Percentiles rank a stretch among this genome's conserved stretches.
Conservation (phyloP, 1,284 basidiomycete species). For the Malassezia nana region DNA sequence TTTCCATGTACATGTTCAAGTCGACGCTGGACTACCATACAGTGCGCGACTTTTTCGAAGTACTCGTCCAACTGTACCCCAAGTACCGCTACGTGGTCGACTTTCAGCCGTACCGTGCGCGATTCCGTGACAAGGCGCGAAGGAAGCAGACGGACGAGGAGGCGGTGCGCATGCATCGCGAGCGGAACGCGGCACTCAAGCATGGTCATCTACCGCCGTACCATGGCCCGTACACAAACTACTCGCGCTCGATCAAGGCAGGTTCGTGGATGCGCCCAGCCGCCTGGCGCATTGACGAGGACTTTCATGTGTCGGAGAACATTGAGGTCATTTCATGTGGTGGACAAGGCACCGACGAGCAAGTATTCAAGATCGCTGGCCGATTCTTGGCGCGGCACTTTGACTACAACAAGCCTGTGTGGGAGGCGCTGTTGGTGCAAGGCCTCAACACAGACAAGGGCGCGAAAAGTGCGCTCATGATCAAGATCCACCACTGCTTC, state of each 20-base stretch:
- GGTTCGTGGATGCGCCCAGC: slow-evolving; percentile 35
- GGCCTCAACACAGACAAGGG: slow-evolving; percentile 41
- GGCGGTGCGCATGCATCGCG: background rate
- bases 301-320: slow-evolving; percentile 41
- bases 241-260: slow-evolving; percentile 33
- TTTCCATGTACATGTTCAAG: slow-evolving; percentile 46
- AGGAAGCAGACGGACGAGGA: slow-evolving; percentile 14
- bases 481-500: slow-evolving; percentile 48
- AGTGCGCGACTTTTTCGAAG: slow-evolving; percentile 41
- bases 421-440: slow-evolving; percentile 45
- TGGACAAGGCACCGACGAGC: slow-evolving; percentile 25
- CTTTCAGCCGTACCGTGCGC: slow-evolving; percentile 34
- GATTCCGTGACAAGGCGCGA: slow-evolving; percentile 17
- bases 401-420: slow-evolving; percentile 45
- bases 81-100: slow-evolving; percentile 45
- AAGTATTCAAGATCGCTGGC: slow-evolving; percentile 38
- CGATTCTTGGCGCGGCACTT: slow-evolving; percentile 40
- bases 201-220: slow-evolving; percentile 16
- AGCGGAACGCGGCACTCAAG: slow-evolving; percentile 4
- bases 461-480: slow-evolving; percentile 41
- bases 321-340: slow-evolving; percentile 30
- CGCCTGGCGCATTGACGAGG: slow-evolving; percentile 41
- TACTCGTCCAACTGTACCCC: slow-evolving; percentile 39
- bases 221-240: slow-evolving; percentile 30
- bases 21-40: slow-evolving; percentile 39